Percentiles rank a stretch among this genome's conserved stretches.
Evolutionary conservation across 495 filamentous ascomycete genomes (phyloP).

Genomic region (Xylaria nigripes): DNA sequence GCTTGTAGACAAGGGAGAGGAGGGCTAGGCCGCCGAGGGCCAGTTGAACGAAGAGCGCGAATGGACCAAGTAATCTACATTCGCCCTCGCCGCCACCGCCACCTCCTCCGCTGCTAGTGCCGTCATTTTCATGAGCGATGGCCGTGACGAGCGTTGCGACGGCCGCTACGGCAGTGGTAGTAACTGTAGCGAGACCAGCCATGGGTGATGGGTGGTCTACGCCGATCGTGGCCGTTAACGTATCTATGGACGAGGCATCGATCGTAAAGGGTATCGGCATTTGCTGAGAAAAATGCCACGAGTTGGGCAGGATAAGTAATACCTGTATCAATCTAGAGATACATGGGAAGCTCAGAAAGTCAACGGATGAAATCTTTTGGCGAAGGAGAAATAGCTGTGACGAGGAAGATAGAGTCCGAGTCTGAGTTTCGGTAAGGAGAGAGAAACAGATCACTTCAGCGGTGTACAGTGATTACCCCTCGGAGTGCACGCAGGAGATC

Average conservation of each 20-base stretch:
- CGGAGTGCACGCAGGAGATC: not conserved
- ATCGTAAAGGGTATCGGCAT: slow-evolving; percentile 22
- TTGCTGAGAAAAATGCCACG: slow-evolving; percentile 5
- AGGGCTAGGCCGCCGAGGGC: slow-evolving; percentile 80
- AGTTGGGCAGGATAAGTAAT: slow-evolving; percentile 10
- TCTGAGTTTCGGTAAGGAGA: not conserved
- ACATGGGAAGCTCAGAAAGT: not conserved
- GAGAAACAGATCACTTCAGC: not conserved
- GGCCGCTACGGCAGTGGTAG: slow-evolving; percentile 26
- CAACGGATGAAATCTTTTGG: not conserved
- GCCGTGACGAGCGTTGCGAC: slow-evolving; percentile 3
- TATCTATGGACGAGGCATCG: slow-evolving; percentile 15
- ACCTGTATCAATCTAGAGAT: not conserved
- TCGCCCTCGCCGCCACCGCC: slow-evolving; percentile 43
- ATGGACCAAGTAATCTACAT: slow-evolving; percentile 75
- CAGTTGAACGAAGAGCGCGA: slow-evolving; percentile 80
- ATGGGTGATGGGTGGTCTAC: slow-evolving; percentile 23
- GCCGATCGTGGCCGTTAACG: slow-evolving; percentile 20
- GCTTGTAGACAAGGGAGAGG: slow-evolving; percentile 81
- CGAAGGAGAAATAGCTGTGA: not conserved
- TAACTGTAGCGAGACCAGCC: slow-evolving; percentile 23
- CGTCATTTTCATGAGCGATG: not conserved
- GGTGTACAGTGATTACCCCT: not conserved
- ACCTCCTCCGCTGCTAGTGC: slow-evolving; percentile 12
- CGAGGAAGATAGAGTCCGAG: not conserved